A percentile compares a stretch with the other conserved stretches of the same genome.
These are phyloP conservation scores for Discostella stelligeroides DNA, from an alignment of 108 stramenopile species.

Conservation along the genomic window DNA sequence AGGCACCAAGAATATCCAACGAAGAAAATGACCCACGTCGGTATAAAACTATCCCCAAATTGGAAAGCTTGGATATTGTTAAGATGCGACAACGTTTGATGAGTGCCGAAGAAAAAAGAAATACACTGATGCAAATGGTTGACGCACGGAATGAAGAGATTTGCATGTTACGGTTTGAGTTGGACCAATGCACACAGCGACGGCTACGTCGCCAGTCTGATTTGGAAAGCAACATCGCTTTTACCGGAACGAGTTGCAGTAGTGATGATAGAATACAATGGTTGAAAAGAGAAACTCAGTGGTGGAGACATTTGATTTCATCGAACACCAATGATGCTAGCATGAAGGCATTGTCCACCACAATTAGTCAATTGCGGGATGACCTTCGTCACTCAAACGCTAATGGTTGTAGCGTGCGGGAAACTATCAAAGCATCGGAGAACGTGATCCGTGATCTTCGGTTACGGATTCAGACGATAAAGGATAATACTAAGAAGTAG, in stretches of 20 bases:
- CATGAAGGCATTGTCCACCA: conserved; percentile 8
- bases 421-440: conserved; percentile 7
- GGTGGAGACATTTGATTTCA: conserved; percentile 20
- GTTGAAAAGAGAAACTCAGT: conserved; percentile 22
- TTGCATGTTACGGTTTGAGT: conserved; percentile 14
- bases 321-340: neutral
- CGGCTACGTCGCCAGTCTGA: neutral
- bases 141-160: conserved; percentile 49
- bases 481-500: neutral
- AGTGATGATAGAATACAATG: neutral
- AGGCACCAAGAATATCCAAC: neutral
- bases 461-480: neutral
- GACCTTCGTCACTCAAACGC: neutral
- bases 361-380: conserved; percentile 10
- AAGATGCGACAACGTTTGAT: conserved; percentile 31
- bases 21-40: neutral
- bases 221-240: conserved; percentile 1
- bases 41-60: conserved; percentile 7
- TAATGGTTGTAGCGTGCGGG: neutral
- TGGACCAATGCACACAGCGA: conserved; percentile 15
- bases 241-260: neutral
- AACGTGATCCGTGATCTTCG: neutral
- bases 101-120: conserved; percentile 40
- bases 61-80: conserved; percentile 48
- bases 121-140: conserved; percentile 35